Evolutionary conservation across 306 rosid species (phyloP).

Genomic region (Purshia tridentata): DNA sequence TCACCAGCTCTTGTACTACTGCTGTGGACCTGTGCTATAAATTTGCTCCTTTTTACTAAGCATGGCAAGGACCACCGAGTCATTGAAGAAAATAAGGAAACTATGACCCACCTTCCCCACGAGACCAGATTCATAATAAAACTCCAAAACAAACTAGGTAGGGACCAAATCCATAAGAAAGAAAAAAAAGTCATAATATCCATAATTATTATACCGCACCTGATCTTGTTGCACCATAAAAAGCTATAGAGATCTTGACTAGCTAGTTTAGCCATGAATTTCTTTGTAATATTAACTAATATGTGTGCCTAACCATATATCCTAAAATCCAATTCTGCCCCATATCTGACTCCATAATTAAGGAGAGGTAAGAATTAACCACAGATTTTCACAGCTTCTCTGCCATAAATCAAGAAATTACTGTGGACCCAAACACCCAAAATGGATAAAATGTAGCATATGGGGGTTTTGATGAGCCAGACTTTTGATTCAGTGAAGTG

Average conservation of each 20-base stretch:
- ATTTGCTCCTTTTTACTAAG: not conserved
- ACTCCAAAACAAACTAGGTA: not conserved
- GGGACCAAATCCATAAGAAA: not conserved
- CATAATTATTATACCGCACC: not conserved
- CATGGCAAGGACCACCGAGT: not conserved
- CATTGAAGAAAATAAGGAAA: not conserved
- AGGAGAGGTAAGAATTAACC: too few species aligned
- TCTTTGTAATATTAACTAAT: too few species aligned
- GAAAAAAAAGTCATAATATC: not conserved
- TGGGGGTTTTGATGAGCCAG: too few species aligned
- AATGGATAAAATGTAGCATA: not conserved
- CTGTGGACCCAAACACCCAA: not conserved
- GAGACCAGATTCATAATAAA: not conserved
- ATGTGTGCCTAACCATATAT: too few species aligned
- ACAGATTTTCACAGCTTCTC: too few species aligned
- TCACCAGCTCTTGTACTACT: not conserved
- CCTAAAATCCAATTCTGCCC: too few species aligned
- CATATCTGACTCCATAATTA: too few species aligned
- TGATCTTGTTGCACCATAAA: not conserved
- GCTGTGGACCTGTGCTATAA: not conserved
- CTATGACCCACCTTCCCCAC: not conserved
- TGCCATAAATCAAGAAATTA: not conserved
- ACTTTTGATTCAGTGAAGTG: not conserved
- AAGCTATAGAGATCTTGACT: not conserved
- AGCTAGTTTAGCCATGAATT: not conserved